Evolutionary conservation across 2,329 filamentous ascomycete genomes (phyloP).

Genomic region (Coleophoma cylindrospora): DNA sequence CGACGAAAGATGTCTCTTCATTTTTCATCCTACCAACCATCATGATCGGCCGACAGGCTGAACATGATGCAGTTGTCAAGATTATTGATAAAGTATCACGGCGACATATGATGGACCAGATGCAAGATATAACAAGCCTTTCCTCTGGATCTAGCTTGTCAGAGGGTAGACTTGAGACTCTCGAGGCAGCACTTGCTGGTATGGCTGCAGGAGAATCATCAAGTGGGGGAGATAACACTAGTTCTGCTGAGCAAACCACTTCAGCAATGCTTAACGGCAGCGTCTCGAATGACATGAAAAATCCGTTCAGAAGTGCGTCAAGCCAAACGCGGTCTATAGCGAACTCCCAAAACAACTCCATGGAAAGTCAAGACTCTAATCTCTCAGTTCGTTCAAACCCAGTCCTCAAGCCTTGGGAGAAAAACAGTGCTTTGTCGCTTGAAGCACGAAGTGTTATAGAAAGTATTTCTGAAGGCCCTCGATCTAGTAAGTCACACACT

Average conservation of each 20-base stretch:
- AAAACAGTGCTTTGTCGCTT: constrained; percentile 15
- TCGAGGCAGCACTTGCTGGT: constrained; percentile 31
- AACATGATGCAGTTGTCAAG: constrained; percentile 64
- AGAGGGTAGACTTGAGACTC: constrained; percentile 25
- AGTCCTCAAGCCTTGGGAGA: constrained; percentile 20
- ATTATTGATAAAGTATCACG: constrained; percentile 74
- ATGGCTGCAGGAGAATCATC: constrained; percentile 43
- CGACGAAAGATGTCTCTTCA: constrained; percentile 81
- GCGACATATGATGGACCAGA: constrained; percentile 48
- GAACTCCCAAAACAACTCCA: constrained; percentile 17
- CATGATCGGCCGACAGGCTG: constrained; percentile 75
- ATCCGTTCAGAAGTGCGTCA: constrained; percentile 6
- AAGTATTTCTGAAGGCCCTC: not conserved
- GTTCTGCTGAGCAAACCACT: constrained; percentile 45
- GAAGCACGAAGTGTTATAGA: constrained; percentile 5
- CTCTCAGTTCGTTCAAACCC: not conserved
- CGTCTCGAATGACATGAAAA: constrained; percentile 6
- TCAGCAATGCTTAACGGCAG: constrained; percentile 7
- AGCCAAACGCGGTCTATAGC: constrained; percentile 11
- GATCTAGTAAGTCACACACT: not conserved
- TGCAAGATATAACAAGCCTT: constrained; percentile 37
- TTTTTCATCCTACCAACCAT: constrained; percentile 81
- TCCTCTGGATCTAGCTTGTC: constrained; percentile 51
- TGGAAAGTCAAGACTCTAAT: constrained; percentile 12
- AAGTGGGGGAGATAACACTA: constrained; percentile 48